These are phyloP conservation scores for Pelargonium cotyledonis DNA, from an alignment of 441 rosid genomes.

Conservation along the genomic window DNA sequence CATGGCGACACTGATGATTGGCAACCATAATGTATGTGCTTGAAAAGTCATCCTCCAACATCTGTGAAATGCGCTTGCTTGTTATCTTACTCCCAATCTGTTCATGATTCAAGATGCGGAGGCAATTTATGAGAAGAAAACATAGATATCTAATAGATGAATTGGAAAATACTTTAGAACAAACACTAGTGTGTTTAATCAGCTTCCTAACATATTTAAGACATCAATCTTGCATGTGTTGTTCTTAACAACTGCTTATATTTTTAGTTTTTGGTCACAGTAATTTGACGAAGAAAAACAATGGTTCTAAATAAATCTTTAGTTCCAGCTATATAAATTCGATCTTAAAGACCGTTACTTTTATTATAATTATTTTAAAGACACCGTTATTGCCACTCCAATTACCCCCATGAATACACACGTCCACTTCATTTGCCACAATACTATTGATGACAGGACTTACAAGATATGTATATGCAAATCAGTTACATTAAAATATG, in stretches of 20 bases:
- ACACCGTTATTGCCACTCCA: background rate
- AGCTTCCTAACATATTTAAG: too few species aligned
- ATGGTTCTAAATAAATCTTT: background rate
- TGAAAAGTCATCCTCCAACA: constrained; percentile 72
- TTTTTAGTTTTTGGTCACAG: too few species aligned
- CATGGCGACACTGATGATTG: constrained; percentile 80
- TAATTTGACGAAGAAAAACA: too few species aligned
- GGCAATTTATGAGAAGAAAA: constrained; percentile 20
- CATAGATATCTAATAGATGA: background rate
- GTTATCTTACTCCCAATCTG: constrained; percentile 94
- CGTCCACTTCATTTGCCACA: background rate
- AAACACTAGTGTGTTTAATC: background rate
- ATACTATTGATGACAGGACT: background rate
- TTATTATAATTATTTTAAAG: too few species aligned
- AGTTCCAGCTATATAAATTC: background rate
- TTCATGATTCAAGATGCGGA: constrained; percentile 18
- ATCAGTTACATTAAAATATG: background rate
- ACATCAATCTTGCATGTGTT: too few species aligned
- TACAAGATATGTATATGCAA: background rate
- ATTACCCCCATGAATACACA: background rate
- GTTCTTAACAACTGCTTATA: too few species aligned
- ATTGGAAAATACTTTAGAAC: background rate
- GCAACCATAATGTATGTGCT: constrained; percentile 74
- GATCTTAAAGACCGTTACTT: background rate
- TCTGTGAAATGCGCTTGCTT: constrained; percentile 72